Base-by-base conservation (phyloP, 768 basidiomycete species). In the Boletus subparvulus region DNA sequence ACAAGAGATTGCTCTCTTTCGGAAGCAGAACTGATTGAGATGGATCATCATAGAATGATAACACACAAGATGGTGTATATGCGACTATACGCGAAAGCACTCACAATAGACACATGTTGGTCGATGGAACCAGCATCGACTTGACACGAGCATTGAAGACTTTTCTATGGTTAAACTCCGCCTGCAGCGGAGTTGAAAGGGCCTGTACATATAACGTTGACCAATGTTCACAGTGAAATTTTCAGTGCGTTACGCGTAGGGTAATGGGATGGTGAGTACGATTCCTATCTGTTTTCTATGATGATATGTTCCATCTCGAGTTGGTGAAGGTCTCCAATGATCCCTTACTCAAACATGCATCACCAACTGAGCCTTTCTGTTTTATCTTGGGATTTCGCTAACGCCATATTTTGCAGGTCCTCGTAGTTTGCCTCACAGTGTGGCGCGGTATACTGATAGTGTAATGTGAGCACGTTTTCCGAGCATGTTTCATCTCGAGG, bases 21-120 rank as follows among this genome's bases (percentile, higher is more conserved):
- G 86, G 87, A 88, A 88, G 87, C 87, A 88, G 86, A 88, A 88
- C 86, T 86, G 85, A 85, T 74, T 74, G 69, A 58, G 63, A 61
- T 61, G 58, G 65, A 73, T 81, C 84, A 85, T 81, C 81, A 78
- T 61, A 65, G 45, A 70, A 56, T 7, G 53, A 56, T 7, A 9
- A 28, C 32, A 52, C 44, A 28, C 50, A 2, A 7, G 2, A n/a
- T 44, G 32, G 47, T 47, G 48, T 16, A 14, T 21, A 26, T 35
- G 36, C 30, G 52, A 37, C 51, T 28, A 41, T 21, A 52, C 17
- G 14, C 4, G 17, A 60, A 39, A 44, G 8, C 3, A 66, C 67
- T 69, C 40, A 69, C 67, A 8, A 11, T 48, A 7, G 8, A 36
- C 14, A 21, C 6, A 8, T 8, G 45, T 44, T 35, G 32, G 43